Percentiles rank a stretch among this genome's conserved stretches.
Conservation (phyloP, 1,284 basidiomycete species). For the Puccinia sorghi region DNA sequence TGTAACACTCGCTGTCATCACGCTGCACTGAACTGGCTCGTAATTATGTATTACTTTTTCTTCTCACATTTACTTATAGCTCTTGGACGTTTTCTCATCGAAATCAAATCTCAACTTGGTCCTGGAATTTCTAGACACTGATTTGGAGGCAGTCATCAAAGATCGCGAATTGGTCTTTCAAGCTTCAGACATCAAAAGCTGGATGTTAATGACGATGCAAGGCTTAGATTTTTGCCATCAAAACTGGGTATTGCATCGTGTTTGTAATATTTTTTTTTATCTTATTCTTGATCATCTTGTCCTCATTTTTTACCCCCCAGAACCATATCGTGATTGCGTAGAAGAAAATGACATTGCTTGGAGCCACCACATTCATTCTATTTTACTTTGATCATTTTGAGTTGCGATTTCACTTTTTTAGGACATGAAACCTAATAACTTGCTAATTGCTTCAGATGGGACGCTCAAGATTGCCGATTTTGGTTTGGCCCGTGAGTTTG, state of each 20-base stretch:
- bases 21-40: neutral
- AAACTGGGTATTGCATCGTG: constrained; percentile 89
- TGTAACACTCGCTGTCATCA: neutral
- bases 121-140: constrained; percentile 94
- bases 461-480: constrained; percentile 98
- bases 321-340: neutral
- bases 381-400: constrained; percentile 18
- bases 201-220: constrained; percentile 97
- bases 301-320: neutral
- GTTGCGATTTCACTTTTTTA: constrained; percentile 57
- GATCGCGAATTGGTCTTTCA: constrained; percentile 87
- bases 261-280: constrained; percentile 60
- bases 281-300: neutral
- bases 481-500: constrained; percentile 93
- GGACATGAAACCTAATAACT: constrained; percentile 99
- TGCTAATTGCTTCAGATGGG: constrained; percentile 86
- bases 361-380: neutral
- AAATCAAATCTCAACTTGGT: constrained; percentile 97
- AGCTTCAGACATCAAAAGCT: constrained; percentile 94
- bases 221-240: constrained; percentile 96
- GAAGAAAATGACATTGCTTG: neutral
- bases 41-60: neutral
- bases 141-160: constrained; percentile 94
- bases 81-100: constrained; percentile 94
- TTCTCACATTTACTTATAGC: constrained; percentile 62